Evolutionary conservation across 1,284 basidiomycete genomes (phyloP).

Genomic region (Dichomitus squalens): DNA sequence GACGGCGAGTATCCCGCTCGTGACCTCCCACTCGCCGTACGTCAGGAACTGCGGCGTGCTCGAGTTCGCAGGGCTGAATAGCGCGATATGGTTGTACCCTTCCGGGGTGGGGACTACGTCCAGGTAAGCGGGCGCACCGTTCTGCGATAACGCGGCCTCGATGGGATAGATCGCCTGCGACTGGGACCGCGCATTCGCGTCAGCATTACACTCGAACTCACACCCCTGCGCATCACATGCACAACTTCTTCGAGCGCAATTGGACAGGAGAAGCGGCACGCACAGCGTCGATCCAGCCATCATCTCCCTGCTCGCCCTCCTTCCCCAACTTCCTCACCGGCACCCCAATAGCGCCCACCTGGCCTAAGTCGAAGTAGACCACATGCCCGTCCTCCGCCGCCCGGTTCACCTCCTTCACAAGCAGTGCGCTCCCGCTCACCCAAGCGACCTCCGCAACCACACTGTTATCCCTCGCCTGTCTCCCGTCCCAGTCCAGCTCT

Average conservation of each 20-base stretch:
- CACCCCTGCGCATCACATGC: not conserved
- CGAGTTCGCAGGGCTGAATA: slow-evolving; percentile 78
- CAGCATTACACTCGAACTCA: too few relatives aligned
- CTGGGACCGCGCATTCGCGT: slow-evolving; percentile 34
- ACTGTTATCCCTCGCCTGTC: slow-evolving; percentile 62
- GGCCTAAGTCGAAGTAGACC: slow-evolving; percentile 67
- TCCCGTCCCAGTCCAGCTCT: slow-evolving; percentile 67
- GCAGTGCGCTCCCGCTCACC: slow-evolving; percentile 76
- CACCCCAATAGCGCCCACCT: slow-evolving; percentile 43
- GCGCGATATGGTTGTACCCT: slow-evolving; percentile 89
- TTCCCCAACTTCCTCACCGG: slow-evolving; percentile 79
- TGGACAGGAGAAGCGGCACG: slow-evolving; percentile 27
- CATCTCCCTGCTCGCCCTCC: slow-evolving; percentile 83
- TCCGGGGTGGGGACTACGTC: slow-evolving; percentile 81
- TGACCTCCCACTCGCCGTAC: slow-evolving; percentile 89
- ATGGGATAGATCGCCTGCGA: slow-evolving; percentile 65
- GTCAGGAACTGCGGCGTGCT: slow-evolving; percentile 82
- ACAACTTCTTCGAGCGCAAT: not conserved
- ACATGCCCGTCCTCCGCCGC: slow-evolving; percentile 80
- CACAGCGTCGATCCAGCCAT: slow-evolving; percentile 90
- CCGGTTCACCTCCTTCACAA: slow-evolving; percentile 88
- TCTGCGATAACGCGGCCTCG: slow-evolving; percentile 44
- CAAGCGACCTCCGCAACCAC: slow-evolving; percentile 86
- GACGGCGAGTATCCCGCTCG: slow-evolving; percentile 70
- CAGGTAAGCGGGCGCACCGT: slow-evolving; percentile 68